These are phyloP conservation scores for Pseudozyma thailandica DNA, from an alignment of 1,284 basidiomycete genomes.

Conservation along the genomic window DNA sequence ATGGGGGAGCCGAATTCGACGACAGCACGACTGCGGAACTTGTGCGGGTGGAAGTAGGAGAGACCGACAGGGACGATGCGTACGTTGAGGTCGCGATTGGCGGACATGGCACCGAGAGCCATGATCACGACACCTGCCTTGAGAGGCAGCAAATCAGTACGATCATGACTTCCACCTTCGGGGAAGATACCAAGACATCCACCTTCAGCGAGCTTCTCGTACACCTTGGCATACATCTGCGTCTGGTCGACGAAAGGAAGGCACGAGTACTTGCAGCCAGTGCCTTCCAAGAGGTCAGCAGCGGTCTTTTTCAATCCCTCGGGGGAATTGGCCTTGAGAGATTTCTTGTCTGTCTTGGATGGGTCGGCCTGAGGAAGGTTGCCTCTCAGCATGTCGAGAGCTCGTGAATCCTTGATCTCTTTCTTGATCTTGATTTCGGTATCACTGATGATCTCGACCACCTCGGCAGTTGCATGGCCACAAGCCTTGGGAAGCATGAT, in stretches of 20 bases:
- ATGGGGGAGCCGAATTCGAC: conserved; percentile 95
- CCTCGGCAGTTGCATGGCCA: conserved; percentile 82
- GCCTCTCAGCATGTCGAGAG: conserved; percentile 62
- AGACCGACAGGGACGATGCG: conserved; percentile 67
- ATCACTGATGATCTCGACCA: conserved; percentile 89
- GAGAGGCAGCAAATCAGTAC: conserved; percentile 67
- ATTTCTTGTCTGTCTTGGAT: conserved; percentile 31
- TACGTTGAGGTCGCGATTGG: conserved; percentile 63
- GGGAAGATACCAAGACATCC: conserved; percentile 74
- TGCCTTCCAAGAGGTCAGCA: conserved; percentile 21
- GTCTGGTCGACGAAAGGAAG: conserved; percentile 80
- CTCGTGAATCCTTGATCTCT: conserved; percentile 75
- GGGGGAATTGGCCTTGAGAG: conserved; percentile 7
- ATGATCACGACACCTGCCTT: conserved; percentile 68
- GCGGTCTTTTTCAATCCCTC: conserved; percentile 23
- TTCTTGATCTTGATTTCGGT: conserved; percentile 82
- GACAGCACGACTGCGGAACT: conserved; percentile 72
- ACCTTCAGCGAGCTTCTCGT: conserved; percentile 84
- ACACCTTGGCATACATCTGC: conserved; percentile 94
- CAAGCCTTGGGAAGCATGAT: conserved; percentile 87
- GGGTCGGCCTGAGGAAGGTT: conserved; percentile 37
- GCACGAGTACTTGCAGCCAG: conserved; percentile 60
- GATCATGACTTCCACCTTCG: conserved; percentile 67
- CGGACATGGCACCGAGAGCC: conserved; percentile 68
- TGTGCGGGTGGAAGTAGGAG: conserved; percentile 68